Conservation (phyloP, 2,329 filamentous ascomycete species). For the Ophiognomonia clavigignenti-juglandacearum region DNA sequence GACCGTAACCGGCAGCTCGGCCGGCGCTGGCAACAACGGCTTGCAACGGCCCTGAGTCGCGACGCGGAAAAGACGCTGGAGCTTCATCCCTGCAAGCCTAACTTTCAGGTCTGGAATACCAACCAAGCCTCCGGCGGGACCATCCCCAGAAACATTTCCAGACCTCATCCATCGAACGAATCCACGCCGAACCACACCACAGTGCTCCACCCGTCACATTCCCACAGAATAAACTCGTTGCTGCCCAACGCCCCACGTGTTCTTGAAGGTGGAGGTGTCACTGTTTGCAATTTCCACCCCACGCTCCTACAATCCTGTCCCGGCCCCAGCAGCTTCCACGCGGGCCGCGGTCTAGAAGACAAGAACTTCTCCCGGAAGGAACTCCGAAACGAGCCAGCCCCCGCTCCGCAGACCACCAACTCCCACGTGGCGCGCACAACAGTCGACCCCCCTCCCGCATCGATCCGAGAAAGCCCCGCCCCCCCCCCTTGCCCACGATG, state of each 20-base stretch:
- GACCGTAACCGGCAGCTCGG: neutral
- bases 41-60: neutral
- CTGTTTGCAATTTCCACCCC: constrained; percentile 7
- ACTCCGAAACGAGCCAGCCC: neutral
- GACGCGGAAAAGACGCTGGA: too few relatives aligned
- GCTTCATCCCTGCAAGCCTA: too few relatives aligned
- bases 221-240: constrained; percentile 8
- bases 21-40: neutral
- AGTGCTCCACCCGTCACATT: constrained; percentile 9
- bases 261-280: neutral
- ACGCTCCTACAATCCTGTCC: too few relatives aligned
- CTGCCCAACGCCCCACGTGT: constrained; percentile 17
- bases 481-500: constrained; percentile 43
- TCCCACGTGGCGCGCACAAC: neutral
- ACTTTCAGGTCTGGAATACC: too few relatives aligned
- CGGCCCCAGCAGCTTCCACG: too few relatives aligned
- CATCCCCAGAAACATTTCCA: too few relatives aligned
- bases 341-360: too few relatives aligned
- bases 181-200: too few relatives aligned
- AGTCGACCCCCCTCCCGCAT: neutral
- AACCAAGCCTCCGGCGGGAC: too few relatives aligned
- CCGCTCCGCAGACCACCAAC: neutral
- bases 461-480: neutral
- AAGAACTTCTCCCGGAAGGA: neutral
- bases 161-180: too few relatives aligned